These are phyloP conservation scores for Blastocystis hominis DNA, from an alignment of 352 stramenopile genomes.

Conservation along the genomic window DNA sequence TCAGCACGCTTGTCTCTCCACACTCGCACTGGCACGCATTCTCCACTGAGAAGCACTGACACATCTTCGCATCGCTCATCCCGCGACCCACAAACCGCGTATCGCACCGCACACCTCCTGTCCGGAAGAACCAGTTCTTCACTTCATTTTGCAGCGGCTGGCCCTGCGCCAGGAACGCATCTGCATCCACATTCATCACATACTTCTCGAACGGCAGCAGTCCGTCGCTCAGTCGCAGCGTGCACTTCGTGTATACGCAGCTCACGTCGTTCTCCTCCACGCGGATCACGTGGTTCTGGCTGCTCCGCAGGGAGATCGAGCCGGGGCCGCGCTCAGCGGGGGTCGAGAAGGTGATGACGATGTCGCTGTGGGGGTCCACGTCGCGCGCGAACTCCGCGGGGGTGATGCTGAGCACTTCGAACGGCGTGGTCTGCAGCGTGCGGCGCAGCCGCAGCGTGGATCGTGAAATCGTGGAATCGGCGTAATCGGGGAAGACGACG, in stretches of 20 bases:
- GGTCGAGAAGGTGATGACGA: not conserved
- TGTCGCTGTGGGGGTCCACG: not conserved
- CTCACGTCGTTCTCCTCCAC: not conserved
- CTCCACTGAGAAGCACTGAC: slow-evolving; percentile 30
- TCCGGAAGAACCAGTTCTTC: not conserved
- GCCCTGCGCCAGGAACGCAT: not conserved
- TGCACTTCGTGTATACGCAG: not conserved
- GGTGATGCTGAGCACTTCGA: not conserved
- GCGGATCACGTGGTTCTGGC: not conserved
- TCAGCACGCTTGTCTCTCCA: slow-evolving; percentile 23
- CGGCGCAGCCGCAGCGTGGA: not conserved
- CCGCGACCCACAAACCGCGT: slow-evolving; percentile 8
- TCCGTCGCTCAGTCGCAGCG: not conserved
- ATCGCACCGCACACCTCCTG: not conserved
- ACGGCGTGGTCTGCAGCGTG: not conserved
- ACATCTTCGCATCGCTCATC: not conserved
- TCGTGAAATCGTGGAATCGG: no score
- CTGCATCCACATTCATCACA: not conserved
- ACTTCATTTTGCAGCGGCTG: not conserved
- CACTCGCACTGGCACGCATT: slow-evolving; percentile 11
- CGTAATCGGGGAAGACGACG: not conserved
- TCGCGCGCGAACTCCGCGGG: not conserved
- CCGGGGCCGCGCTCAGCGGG: not conserved
- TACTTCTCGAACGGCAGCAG: not conserved
- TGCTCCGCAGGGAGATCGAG: not conserved